Base-by-base conservation (phyloP, 2,329 filamentous ascomycete species). In the Phoma sp. region DNA sequence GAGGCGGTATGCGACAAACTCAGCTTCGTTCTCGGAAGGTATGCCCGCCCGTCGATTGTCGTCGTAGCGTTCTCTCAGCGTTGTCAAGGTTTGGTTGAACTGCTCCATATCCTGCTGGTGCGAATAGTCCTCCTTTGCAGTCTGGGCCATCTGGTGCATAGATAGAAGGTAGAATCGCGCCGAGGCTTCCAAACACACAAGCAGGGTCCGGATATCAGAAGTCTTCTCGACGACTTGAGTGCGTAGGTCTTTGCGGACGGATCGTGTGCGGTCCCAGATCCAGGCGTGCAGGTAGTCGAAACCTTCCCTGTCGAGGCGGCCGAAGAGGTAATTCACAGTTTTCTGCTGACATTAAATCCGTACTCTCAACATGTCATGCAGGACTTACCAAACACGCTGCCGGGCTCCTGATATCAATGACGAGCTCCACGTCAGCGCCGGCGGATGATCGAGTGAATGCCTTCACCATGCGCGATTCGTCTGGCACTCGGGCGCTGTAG, bases 231-330 rank as follows among this genome's bases (percentile, higher is more conserved):
- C 73, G 63, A 84, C 82, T 67, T 87, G 84, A 18, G 87, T 86
- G 2, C 83, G 84, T 45, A 87, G 84, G 66, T 88, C 86, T 64
- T 87, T 88, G 36, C 86, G 81, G 53, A 88, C 82, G 4, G 83
- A 85, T 41, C 86, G 79, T 30, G 85, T 87, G 14, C 86, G 80
- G 66, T 88, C 85, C 86, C 86, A 88, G 24, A 88, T 79, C 68
- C 87, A 88, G 56, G 82, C 81, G 63, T 87, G 83, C 10, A 86
- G 79, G n/a, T 64, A 67, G 23, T 65, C 59, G 33, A 73, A 65
- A 14, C 82, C 77, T 25, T 83, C 79, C 36, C 77, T 77, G 50
- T 87, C 72, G 7, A 87, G 49, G 74, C 77, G 71, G 33, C 74
- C 56, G 52, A 79, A 74, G 13, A 81, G 69, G 54, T 79, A 78